Evolutionary conservation across 352 stramenopile genomes (phyloP).

Genomic region (Heterotrichella gracilis): DNA sequence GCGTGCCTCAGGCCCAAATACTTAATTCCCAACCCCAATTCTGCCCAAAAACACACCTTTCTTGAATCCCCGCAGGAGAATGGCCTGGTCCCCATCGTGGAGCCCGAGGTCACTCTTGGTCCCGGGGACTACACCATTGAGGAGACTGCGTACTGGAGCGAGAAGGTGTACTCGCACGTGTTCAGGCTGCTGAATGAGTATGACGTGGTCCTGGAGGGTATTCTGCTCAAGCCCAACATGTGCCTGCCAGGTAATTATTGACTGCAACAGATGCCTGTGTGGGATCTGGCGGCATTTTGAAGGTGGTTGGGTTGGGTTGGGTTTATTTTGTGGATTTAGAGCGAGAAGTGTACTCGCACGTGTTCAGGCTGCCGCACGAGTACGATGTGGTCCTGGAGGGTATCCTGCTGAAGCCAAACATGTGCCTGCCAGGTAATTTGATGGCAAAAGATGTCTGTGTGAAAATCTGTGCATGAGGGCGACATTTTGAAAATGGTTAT

Average conservation of each 20-base stretch:
- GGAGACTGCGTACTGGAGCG: slow-evolving; percentile 26
- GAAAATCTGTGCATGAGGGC: too few relatives aligned
- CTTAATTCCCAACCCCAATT: too few relatives aligned
- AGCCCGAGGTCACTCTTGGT: slow-evolving; percentile 35
- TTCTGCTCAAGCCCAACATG: slow-evolving; percentile 33
- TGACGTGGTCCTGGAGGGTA: slow-evolving; percentile 29
- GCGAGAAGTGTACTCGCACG: slow-evolving; percentile 25
- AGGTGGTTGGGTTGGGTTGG: too few relatives aligned
- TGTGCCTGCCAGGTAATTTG: too few relatives aligned
- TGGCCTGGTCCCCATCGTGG: slow-evolving; percentile 32
- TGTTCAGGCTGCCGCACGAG: slow-evolving; percentile 29
- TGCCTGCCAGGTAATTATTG: too few relatives aligned
- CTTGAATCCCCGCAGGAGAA: slow-evolving; percentile 31
- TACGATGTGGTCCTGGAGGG: slow-evolving; percentile 30
- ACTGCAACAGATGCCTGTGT: too few relatives aligned
- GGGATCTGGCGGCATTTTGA: too few relatives aligned
- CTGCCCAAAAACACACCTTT: too few relatives aligned
- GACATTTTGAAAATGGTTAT: too few relatives aligned
- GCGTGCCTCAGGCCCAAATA: too few relatives aligned
- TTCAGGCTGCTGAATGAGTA: slow-evolving; percentile 30
- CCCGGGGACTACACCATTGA: slow-evolving; percentile 28
- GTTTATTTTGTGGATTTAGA: too few relatives aligned
- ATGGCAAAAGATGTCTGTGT: too few relatives aligned
- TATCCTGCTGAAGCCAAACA: slow-evolving; percentile 32
- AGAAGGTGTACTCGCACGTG: slow-evolving; percentile 27